Evolutionary conservation across 2,329 filamentous ascomycete species (phyloP).

Genomic region (Cadophora sp.): DNA sequence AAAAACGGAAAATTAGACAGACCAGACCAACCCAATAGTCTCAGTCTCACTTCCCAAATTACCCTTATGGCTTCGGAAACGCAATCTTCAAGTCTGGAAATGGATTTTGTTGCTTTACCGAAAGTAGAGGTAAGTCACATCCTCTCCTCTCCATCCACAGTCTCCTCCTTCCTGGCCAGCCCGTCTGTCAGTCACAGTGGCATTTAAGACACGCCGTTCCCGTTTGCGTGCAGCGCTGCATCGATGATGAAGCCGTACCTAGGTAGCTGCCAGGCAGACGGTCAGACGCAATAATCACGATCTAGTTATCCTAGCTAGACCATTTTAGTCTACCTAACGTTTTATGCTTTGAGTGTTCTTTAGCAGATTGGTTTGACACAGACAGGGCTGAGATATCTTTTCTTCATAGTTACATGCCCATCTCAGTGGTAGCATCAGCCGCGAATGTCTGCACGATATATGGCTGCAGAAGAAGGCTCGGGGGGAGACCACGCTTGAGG

Average conservation of each 20-base stretch:
- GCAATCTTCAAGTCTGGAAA: conserved; percentile 19
- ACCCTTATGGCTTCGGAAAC: not conserved
- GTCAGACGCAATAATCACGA: conserved; percentile 16
- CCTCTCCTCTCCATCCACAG: not conserved
- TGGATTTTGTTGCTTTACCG: conserved; percentile 55
- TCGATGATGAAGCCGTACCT: not conserved
- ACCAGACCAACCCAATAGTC: conserved; percentile 8
- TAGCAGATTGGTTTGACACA: conserved; percentile 18
- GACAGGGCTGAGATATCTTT: conserved; percentile 35
- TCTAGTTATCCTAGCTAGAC: not conserved
- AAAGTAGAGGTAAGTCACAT: conserved; percentile 58
- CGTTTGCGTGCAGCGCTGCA: conserved; percentile 19
- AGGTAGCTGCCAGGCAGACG: not conserved
- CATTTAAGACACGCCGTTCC: conserved; percentile 27
- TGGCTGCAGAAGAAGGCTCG: conserved; percentile 66
- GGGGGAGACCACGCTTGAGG: conserved; percentile 62
- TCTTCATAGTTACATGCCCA: conserved; percentile 75
- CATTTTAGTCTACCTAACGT: not conserved
- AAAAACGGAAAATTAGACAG: not conserved
- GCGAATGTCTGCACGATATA: conserved; percentile 74
- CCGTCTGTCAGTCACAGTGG: conserved; percentile 3
- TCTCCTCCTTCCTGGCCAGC: not conserved
- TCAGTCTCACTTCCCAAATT: conserved; percentile 18
- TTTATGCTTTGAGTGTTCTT: conserved; percentile 1
- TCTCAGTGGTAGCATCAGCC: conserved; percentile 78